Base-by-base conservation (phyloP, 2,329 filamentous ascomycete species). In the Aureobasidium sp. region DNA sequence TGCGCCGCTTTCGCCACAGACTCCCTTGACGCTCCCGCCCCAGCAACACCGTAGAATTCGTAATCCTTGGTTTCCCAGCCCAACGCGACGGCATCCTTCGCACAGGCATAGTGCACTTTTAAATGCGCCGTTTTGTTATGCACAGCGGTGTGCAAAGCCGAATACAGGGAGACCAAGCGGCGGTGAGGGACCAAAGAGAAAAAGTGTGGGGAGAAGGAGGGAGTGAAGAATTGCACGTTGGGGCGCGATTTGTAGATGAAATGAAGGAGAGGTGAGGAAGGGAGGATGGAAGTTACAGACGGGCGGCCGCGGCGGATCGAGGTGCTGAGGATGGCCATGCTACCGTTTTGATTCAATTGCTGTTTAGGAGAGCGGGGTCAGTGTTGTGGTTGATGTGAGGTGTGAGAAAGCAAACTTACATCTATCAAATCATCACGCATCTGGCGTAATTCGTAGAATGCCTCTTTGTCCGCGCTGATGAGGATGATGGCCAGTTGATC, bases 171-270 rank as follows among this genome's bases (percentile, higher is more conserved):
- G 79, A 97, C 86, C 31, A 96, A 79, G 61, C 82, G 84, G 17
- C 72, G 61, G 33, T 66, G 63, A 0, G 67, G 64, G 4, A 72
- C 66, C 2, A 65, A n/a, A 9, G 63, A 64, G 23, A 72, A 73
- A 68, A 94, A 94, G 60, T 85, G 78, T 0, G 89, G 87, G 10
- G 84, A 79, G 63, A 90, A 87, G 0, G 89, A 85, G 1, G 92
- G 88, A 90, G 95, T 96, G 66, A 85, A 88, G 73, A 96, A 99
- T 72, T 99, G 95, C 29, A 99, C 94, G 67, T 99, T 96, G 21
- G 87, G 86, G 62, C 90, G 84, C 17, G 90, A 96, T 74, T 97
- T 99, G 80, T 96, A 99, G 19, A 99, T 76, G 70, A 97, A 99
- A 77, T 99, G 94, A 66, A 88, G 86, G 57, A 97, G 77, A 33